Conservation (phyloP, 2,329 filamentous ascomycete genomes). For the Sphaerulina musiva region DNA sequence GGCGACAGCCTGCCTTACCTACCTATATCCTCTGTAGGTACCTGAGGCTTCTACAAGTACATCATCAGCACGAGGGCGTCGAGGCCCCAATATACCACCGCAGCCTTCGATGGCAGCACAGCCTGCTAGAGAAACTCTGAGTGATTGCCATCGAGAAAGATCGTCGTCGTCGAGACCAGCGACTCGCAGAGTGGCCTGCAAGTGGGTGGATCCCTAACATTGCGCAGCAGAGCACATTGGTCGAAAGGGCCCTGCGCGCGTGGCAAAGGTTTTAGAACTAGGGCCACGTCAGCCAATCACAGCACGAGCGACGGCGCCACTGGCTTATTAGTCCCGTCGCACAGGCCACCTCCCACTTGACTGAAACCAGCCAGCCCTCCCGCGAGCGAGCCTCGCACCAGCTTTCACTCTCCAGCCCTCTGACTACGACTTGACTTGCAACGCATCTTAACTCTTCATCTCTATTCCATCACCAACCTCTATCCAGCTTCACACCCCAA, state of each 20-base stretch:
- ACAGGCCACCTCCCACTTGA: not conserved
- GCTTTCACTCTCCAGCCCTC: not conserved
- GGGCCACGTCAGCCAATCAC: not conserved
- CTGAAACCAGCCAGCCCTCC: not conserved
- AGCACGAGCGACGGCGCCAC: not conserved
- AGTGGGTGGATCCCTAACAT: not conserved
- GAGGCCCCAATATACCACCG: too few species aligned
- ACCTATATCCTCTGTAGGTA: too few species aligned
- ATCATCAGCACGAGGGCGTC: too few species aligned
- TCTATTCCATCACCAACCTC: not conserved
- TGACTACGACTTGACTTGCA: not conserved
- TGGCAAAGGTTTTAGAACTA: not conserved
- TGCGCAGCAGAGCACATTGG: not conserved
- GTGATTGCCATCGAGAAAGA: too few species aligned
- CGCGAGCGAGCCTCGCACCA: not conserved
- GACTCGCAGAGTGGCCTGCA: conserved; percentile 1
- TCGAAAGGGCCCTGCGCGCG: not conserved
- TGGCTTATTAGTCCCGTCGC: not conserved
- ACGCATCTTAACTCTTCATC: not conserved
- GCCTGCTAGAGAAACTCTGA: too few species aligned
- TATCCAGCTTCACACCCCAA: not conserved
- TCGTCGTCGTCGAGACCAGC: conserved; percentile 1
- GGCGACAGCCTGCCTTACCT: too few species aligned
- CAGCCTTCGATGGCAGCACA: too few species aligned
- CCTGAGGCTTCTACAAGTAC: too few species aligned